A percentile compares a stretch with the other conserved stretches of the same genome.
phyloP scores from a whole-genome alignment of 345 rosid genomes.

The Clausena lansium region DNA sequence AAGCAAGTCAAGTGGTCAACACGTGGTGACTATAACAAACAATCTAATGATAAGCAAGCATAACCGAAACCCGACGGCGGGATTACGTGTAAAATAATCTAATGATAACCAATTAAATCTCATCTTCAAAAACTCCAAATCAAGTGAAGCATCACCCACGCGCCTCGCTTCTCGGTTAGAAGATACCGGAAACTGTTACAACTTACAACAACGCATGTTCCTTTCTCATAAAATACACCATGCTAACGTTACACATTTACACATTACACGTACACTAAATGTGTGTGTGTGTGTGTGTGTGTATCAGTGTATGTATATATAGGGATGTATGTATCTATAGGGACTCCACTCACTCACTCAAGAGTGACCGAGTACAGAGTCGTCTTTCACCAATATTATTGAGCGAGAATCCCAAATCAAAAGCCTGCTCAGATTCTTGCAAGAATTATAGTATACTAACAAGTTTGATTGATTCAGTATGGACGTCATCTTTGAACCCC shows the following conservation, averaged over 20 bases:
- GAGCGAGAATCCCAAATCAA: neutral
- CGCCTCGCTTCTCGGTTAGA: constrained; percentile 2
- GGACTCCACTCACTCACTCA: neutral
- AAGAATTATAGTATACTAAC: no score
- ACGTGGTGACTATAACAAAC: neutral
- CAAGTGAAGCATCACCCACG: neutral
- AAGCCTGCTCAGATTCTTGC: neutral
- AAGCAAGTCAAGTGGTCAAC: neutral
- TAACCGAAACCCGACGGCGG: neutral
- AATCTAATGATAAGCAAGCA: neutral
- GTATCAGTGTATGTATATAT: no score
- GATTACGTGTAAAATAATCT: neutral
- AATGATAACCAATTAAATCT: neutral
- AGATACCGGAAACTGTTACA: constrained; percentile 13
- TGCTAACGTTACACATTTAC: no score
- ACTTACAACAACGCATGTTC: neutral
- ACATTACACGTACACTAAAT: no score
- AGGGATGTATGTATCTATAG: no score
- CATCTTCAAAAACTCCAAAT: neutral
- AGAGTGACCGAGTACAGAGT: no score
- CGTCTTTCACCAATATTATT: neutral
- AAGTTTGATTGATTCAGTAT: constrained; percentile 10
- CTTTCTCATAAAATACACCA: neutral
- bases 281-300: accelerated
- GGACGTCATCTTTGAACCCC: constrained; percentile 69